These are phyloP conservation scores for Aotearoamyces nothofagi DNA, from an alignment of 2,329 filamentous ascomycete genomes.

Conservation along the genomic window DNA sequence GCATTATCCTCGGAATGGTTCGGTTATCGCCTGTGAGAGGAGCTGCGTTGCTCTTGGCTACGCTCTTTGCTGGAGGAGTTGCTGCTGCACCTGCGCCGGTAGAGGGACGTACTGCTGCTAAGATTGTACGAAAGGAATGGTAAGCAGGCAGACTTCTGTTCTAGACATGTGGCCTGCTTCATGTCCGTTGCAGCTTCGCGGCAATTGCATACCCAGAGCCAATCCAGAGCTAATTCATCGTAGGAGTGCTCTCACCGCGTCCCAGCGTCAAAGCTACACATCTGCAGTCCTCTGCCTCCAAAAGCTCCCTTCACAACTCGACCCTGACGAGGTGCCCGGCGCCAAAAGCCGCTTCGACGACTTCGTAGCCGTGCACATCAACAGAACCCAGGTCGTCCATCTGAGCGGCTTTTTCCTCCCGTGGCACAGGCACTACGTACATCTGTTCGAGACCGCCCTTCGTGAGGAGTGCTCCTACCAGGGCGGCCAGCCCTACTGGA, in stretches of 20 bases:
- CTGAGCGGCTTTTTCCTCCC: constrained; percentile 21
- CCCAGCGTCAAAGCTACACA: constrained; percentile 10
- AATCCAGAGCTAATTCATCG: neutral
- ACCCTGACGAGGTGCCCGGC: constrained; percentile 16
- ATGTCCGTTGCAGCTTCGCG: no score
- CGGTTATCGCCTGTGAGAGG: no score
- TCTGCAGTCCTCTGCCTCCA: constrained; percentile 19
- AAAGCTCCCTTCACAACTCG: constrained; percentile 16
- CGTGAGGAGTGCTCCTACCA: constrained; percentile 26
- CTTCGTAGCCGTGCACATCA: constrained; percentile 24
- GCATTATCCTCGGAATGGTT: no score
- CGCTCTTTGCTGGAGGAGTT: no score
- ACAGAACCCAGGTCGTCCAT: constrained; percentile 20
- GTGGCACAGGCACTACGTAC: constrained; percentile 28
- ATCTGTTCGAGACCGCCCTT: constrained; percentile 25
- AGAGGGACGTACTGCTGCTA: no score
- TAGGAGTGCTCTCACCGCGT: constrained; percentile 1
- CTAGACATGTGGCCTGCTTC: no score
- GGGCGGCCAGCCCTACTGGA: constrained; percentile 25
- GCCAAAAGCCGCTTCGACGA: constrained; percentile 23
- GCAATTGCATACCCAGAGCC: no score
- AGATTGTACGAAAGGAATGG: no score
- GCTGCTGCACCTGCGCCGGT: no score
- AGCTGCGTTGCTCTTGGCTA: no score
- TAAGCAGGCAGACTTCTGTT: no score